These are phyloP conservation scores for Oemleria cerasiformis DNA, from an alignment of 306 rosid species.

Conservation along the genomic window DNA sequence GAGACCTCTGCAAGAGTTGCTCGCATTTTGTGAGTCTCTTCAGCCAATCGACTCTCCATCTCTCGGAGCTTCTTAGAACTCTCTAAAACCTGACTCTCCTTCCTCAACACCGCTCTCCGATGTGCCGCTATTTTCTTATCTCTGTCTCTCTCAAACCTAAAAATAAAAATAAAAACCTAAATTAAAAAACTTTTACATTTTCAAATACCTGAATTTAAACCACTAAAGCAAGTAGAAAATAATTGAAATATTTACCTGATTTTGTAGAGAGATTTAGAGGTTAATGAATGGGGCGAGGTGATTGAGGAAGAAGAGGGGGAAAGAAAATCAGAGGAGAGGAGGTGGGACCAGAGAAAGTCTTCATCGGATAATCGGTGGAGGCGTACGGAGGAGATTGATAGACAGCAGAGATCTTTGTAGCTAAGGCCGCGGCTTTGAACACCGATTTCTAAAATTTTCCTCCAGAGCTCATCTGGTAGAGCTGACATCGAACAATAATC, in stretches of 20 bases:
- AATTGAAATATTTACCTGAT: conserved; percentile 28
- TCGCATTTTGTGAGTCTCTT: conserved; percentile 38
- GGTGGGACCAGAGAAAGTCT: conserved; percentile 51
- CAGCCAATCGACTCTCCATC: conserved; percentile 33
- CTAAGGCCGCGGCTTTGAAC: conserved; percentile 25
- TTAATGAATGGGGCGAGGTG: conserved; percentile 11
- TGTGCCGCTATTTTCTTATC: conserved; percentile 56
- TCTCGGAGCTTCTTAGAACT: conserved; percentile 51
- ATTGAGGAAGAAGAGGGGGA: conserved; percentile 11
- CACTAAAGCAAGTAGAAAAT: not conserved
- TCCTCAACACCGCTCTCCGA: conserved; percentile 51
- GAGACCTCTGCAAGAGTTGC: conserved; percentile 44
- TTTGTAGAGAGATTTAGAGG: conserved; percentile 53
- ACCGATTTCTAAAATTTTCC: conserved; percentile 61
- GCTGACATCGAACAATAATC: conserved; percentile 10
- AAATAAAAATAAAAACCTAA: not conserved
- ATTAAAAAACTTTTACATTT: not conserved
- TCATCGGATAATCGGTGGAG: conserved; percentile 58
- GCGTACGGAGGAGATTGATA: conserved; percentile 65
- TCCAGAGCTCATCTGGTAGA: conserved; percentile 73
- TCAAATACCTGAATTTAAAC: not conserved
- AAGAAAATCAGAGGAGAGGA: conserved; percentile 58
- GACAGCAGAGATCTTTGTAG: conserved; percentile 64
- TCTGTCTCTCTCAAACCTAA: conserved; percentile 64
- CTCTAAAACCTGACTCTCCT: conserved; percentile 61